Evolutionary conservation across 2,329 filamentous ascomycete species (phyloP), one percentile per base, ranked within the genome.

Genomic region (Venturia oleaginea): DNA sequence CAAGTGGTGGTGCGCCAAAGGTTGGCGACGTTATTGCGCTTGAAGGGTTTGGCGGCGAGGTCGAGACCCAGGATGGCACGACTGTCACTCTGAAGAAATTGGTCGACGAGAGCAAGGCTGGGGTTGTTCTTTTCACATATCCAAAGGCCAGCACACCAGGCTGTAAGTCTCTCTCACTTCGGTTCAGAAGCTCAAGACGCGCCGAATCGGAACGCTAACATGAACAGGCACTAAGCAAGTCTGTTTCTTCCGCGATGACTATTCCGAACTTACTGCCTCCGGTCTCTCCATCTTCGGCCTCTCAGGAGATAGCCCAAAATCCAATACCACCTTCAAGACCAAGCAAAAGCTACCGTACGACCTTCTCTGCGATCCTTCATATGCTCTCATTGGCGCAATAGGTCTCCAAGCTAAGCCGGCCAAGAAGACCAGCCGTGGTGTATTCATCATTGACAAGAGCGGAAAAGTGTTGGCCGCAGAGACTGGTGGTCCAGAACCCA

Each of bases 121-220:
- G 93, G 32, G 89, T 97, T 54, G 91, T 96, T 40, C 79, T 97
- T 37, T 97, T 99, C 76, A 97, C 92, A 38, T 97, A 97, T 74
- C 94, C 94, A 66, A 95, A 90, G 78, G 94, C 94, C 15, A 94
- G 89, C 34, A 99, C 94, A 27, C 91, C 91, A 43, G 93, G 93
- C 67, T 97, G 93, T 96, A 86, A 27, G 27, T 27, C 59, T 30
- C 59, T 40, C 13, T 10, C 17, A 30, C 15, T 40, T 13, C 3
- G 3, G 1, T 13, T 51, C n/a, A 8, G 4, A 64, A 37, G 10
- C 11, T 13, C 22, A 15, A 51, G 22, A 8, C 46, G 46, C 22
- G 22, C 7, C 57, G 27, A 8, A 22, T 19, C 10, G 57, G 5
- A 8, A 24, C 22, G 54, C 24, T 55, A 48, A 54, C 34, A 7